These are phyloP conservation scores for Eimeria acervulina DNA, from an alignment of 169 alveolate species.

Conservation along the genomic window DNA sequence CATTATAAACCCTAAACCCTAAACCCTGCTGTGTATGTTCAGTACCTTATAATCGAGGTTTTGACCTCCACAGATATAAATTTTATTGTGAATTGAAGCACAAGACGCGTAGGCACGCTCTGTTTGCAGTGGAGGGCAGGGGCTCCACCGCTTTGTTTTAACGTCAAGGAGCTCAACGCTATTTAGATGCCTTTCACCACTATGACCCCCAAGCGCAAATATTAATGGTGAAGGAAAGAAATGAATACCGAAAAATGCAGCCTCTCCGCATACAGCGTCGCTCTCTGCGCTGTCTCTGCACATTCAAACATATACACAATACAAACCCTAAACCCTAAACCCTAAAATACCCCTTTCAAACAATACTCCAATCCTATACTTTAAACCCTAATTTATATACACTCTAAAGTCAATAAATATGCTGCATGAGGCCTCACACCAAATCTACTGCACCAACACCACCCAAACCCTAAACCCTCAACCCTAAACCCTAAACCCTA, in stretches of 20 bases:
- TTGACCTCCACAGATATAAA: slow-evolving; percentile 95
- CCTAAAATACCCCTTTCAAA: too few species aligned
- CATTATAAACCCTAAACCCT: background rate
- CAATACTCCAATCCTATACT: too few species aligned
- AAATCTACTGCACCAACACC: too few species aligned
- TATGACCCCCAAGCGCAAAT: slow-evolving; percentile 92
- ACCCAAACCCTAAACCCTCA: too few species aligned
- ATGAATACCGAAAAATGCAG: slow-evolving; percentile 90
- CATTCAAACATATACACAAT: too few species aligned
- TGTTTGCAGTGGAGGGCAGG: slow-evolving; percentile 92
- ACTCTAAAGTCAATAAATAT: too few species aligned
- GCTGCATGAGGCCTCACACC: too few species aligned
- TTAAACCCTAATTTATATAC: too few species aligned
- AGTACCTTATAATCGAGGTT: slow-evolving; percentile 93
- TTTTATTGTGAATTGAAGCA: slow-evolving; percentile 85
- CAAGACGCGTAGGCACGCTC: slow-evolving; percentile 86
- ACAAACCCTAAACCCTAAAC: too few species aligned
- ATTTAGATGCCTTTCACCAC: slow-evolving; percentile 81
- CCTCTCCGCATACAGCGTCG: slow-evolving; percentile 89
- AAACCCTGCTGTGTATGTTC: background rate
- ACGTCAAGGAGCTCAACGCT: background rate
- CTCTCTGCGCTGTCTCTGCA: slow-evolving; percentile 90
- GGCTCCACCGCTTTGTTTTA: slow-evolving; percentile 93
- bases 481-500: background rate
- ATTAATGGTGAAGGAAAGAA: slow-evolving; percentile 93